Conservation (phyloP, 2,329 filamentous ascomycete genomes). For the Beauveria sp. region DNA sequence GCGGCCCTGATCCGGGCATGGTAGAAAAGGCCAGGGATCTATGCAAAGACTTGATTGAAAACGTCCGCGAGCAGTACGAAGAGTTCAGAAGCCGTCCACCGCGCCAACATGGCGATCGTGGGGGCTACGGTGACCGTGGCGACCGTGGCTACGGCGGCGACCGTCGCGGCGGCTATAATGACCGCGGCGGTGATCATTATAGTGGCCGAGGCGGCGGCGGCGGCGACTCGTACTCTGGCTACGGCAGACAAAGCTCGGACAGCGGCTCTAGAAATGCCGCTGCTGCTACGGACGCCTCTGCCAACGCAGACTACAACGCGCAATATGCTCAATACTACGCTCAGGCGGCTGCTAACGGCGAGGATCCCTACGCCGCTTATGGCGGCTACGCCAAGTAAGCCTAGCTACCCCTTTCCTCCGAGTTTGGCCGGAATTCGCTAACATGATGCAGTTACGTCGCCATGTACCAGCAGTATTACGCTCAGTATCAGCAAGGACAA, state of each 20-base stretch:
- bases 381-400: conserved; percentile 75
- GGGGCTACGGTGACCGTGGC: conserved; percentile 33
- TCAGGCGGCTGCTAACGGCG: conserved; percentile 27
- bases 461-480: conserved; percentile 67
- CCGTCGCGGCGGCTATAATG: conserved; percentile 30
- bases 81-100: conserved; percentile 79
- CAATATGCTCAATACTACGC: conserved; percentile 80
- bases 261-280: conserved; percentile 29
- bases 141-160: conserved; percentile 32
- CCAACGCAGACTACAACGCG: conserved; percentile 57
- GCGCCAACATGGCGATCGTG: conserved; percentile 50
- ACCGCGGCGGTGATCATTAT: conserved; percentile 28
- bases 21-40: conserved; percentile 82
- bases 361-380: conserved; percentile 84
- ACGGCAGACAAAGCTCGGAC: conserved; percentile 22
- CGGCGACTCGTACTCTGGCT: conserved; percentile 22
- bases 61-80: conserved; percentile 85
- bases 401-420: not conserved
- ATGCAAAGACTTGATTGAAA: conserved; percentile 78
- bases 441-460: conserved; percentile 47
- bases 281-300: conserved; percentile 19
- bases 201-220: conserved; percentile 25
- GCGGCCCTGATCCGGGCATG: conserved; percentile 79
- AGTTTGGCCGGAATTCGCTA: conserved; percentile 13
- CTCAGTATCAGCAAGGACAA: conserved; percentile 29